Evolutionary conservation across 495 filamentous ascomycete genomes (phyloP).

Genomic region (Clavariopsis aquatica): DNA sequence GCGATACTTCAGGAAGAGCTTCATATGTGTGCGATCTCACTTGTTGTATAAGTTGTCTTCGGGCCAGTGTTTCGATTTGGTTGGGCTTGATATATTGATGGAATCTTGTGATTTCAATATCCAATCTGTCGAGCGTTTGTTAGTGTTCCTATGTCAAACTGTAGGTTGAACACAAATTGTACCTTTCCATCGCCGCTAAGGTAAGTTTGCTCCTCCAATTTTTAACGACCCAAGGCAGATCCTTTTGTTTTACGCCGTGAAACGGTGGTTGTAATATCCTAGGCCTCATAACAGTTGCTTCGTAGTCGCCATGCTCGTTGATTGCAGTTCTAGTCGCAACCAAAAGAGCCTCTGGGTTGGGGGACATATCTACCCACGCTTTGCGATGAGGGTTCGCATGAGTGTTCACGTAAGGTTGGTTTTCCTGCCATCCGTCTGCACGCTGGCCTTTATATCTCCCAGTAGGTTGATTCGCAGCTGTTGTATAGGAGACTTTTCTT

Average conservation of each 20-base stretch:
- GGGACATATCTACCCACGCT: neutral
- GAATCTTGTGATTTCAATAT: conserved; percentile 20
- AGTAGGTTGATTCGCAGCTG: neutral
- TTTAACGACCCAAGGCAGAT: neutral
- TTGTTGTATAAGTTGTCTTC: conserved; percentile 39
- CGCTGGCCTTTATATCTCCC: neutral
- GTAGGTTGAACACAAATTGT: neutral
- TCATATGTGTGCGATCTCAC: neutral
- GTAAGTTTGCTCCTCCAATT: neutral
- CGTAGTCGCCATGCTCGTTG: conserved; percentile 7
- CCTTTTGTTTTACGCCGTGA: neutral
- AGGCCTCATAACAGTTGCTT: neutral
- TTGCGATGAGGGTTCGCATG: neutral
- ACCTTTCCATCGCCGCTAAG: neutral
- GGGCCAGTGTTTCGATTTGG: conserved; percentile 20
- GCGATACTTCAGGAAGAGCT: conserved; percentile 1
- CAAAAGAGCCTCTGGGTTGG: neutral
- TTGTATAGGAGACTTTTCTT: neutral
- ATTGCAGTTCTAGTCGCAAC: neutral
- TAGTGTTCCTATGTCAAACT: neutral
- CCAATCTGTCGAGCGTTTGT: conserved; percentile 4
- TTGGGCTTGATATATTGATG: conserved; percentile 16
- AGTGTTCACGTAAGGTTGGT: neutral
- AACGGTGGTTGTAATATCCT: neutral
- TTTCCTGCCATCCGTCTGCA: neutral